Percentiles rank a stretch among this genome's conserved stretches.
Evolutionary conservation across 257 asterid genomes (phyloP).

Genomic region (Solanum bukasovii): DNA sequence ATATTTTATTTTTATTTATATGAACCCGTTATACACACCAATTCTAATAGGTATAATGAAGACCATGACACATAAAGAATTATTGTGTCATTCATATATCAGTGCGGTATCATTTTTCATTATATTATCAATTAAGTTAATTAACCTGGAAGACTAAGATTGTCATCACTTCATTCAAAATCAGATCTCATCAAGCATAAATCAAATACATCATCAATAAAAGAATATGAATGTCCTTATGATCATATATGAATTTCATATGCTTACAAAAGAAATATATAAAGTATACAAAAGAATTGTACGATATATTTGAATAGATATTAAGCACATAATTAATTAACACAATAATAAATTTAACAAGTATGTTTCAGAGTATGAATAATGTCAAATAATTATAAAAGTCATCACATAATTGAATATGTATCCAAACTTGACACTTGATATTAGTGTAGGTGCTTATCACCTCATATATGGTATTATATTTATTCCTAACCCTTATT

Average conservation of each 20-base stretch:
- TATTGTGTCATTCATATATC: too few species aligned
- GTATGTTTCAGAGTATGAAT: not conserved
- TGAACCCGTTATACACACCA: not conserved
- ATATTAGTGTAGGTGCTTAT: not conserved
- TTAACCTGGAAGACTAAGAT: not conserved
- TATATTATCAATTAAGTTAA: too few species aligned
- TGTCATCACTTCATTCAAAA: not conserved
- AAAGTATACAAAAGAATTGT: not conserved
- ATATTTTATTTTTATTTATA: too few species aligned
- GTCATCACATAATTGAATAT: not conserved
- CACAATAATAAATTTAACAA: not conserved
- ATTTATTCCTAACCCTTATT: not conserved
- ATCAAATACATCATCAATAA: not conserved
- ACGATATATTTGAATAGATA: too few species aligned
- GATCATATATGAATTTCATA: not conserved
- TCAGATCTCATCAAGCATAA: not conserved
- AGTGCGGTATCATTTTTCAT: too few species aligned
- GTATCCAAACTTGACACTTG: not conserved
- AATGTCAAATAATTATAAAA: not conserved
- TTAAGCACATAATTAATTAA: not conserved
- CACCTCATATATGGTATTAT: not conserved
- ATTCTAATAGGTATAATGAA: too few species aligned
- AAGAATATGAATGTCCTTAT: not conserved
- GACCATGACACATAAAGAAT: too few species aligned
- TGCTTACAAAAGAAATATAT: not conserved